phyloP scores from a whole-genome alignment of 2,329 filamentous ascomycete species.

The Cercospora berteroae region DNA sequence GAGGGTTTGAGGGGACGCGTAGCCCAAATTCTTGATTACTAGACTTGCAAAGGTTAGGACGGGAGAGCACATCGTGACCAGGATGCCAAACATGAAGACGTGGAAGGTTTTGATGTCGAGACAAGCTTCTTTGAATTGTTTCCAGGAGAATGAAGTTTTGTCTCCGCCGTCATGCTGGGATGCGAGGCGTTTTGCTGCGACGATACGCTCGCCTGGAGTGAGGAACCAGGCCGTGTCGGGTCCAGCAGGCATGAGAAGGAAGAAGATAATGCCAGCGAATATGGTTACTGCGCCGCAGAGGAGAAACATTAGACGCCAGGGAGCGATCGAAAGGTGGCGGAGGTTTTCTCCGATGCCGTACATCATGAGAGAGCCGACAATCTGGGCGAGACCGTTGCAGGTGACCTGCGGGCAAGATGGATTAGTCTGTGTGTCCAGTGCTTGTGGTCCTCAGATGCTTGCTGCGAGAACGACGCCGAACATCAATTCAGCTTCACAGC shows the following conservation, averaged over 20 bases:
- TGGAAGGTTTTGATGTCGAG: slow-evolving; percentile 48
- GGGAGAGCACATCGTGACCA: slow-evolving; percentile 49
- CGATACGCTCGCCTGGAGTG: slow-evolving; percentile 43
- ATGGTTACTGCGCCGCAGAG: slow-evolving; percentile 52
- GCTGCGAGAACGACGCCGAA: background rate
- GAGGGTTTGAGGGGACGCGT: slow-evolving; percentile 47
- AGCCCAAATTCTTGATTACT: slow-evolving; percentile 50
- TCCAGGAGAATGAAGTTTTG: slow-evolving; percentile 45
- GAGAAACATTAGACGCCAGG: slow-evolving; percentile 52
- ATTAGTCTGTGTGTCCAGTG: background rate
- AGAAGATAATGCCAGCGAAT: slow-evolving; percentile 47
- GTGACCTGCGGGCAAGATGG: slow-evolving; percentile 29
- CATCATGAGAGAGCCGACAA: slow-evolving; percentile 50
- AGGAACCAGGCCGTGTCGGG: slow-evolving; percentile 53
- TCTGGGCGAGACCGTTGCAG: slow-evolving; percentile 49
- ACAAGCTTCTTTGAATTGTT: slow-evolving; percentile 48
- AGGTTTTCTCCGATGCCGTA: slow-evolving; percentile 51
- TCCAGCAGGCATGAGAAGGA: slow-evolving; percentile 48
- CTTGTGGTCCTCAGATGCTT: background rate
- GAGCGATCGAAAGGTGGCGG: slow-evolving; percentile 38
- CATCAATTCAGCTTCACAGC: background rate
- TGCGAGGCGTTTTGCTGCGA: slow-evolving; percentile 42
- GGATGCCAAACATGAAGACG: slow-evolving; percentile 48
- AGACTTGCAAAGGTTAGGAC: slow-evolving; percentile 52
- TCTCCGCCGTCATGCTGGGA: slow-evolving; percentile 44